phyloP scores from a whole-genome alignment of 179 eudicot species.

The Nepenthes alata region DNA sequence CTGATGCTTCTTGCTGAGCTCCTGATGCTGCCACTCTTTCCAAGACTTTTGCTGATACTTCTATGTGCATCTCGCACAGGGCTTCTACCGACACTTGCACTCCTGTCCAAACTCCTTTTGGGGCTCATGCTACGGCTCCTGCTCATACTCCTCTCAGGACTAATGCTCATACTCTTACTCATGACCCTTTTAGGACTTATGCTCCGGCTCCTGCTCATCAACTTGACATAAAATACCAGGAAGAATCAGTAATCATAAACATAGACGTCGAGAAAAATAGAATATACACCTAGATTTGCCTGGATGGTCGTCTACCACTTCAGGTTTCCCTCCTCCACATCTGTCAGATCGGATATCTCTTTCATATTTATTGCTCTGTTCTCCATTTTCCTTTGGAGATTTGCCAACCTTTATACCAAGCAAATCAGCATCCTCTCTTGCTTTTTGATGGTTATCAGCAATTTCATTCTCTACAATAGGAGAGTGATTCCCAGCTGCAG shows the following conservation, averaged over 20 bases:
- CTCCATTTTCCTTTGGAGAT: conserved; percentile 62
- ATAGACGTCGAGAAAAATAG: conserved; percentile 13
- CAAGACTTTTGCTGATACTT: conserved; percentile 20
- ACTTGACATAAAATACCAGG: conserved; percentile 25
- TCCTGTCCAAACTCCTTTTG: conserved; percentile 32
- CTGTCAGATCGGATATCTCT: conserved; percentile 28
- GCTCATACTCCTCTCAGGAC: conserved; percentile 54
- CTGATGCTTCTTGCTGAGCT: conserved; percentile 21
- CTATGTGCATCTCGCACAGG: conserved; percentile 14
- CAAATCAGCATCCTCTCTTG: conserved; percentile 22
- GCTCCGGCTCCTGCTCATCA: conserved; percentile 63
- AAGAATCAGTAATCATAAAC: conserved; percentile 18
- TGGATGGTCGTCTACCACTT: conserved; percentile 54
- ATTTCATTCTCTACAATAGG: conserved; percentile 25
- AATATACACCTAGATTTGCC: conserved; percentile 56
- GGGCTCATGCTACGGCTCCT: conserved; percentile 41
- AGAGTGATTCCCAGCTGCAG: conserved; percentile 35
- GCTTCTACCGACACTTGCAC: conserved; percentile 31
- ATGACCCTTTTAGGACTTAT: conserved; percentile 45
- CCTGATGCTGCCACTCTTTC: conserved; percentile 15
- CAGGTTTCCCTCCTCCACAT: conserved; percentile 45
- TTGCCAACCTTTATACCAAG: conserved; percentile 23
- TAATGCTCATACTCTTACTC: conserved; percentile 69
- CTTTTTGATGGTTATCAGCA: conserved; percentile 22
- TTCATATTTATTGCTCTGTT: conserved; percentile 50